Conservation (phyloP, 75 land plant species). For the Sequoia sempervirens region DNA sequence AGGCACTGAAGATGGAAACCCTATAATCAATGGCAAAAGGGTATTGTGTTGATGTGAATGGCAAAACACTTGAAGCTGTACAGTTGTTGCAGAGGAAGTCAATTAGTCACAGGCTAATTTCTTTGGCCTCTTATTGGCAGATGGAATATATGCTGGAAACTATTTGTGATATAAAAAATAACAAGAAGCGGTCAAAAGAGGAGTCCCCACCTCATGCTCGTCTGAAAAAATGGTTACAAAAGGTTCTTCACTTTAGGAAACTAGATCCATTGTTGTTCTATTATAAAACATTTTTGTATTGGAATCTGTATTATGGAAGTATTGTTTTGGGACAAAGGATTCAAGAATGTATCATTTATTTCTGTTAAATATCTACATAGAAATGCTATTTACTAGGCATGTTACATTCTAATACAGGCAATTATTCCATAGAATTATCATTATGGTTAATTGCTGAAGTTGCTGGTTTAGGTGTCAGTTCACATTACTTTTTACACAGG, state of each 20-base stretch:
- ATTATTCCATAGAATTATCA: too few relatives aligned
- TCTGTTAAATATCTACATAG: neutral
- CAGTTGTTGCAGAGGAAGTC: neutral
- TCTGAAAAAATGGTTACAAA: conserved; percentile 92
- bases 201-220: conserved; percentile 67
- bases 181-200: conserved; percentile 75
- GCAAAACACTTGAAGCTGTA: neutral
- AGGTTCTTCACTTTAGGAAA: conserved; percentile 39
- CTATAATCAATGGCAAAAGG: conserved; percentile 52
- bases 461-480: too few relatives aligned
- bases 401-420: too few relatives aligned
- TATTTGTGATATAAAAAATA: conserved; percentile 91
- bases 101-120: neutral
- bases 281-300: neutral
- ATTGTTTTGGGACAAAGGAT: neutral
- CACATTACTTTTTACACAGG: too few relatives aligned
- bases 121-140: conserved; percentile 35
- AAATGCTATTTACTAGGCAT: neutral
- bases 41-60: conserved; percentile 25
- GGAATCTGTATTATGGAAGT: neutral
- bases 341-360: neutral
- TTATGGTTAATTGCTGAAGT: too few relatives aligned
- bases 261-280: neutral
- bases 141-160: conserved; percentile 96
- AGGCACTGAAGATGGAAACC: conserved; percentile 31